Conservation (phyloP, 2,329 filamentous ascomycete species). For the Whalleya microplaca region DNA sequence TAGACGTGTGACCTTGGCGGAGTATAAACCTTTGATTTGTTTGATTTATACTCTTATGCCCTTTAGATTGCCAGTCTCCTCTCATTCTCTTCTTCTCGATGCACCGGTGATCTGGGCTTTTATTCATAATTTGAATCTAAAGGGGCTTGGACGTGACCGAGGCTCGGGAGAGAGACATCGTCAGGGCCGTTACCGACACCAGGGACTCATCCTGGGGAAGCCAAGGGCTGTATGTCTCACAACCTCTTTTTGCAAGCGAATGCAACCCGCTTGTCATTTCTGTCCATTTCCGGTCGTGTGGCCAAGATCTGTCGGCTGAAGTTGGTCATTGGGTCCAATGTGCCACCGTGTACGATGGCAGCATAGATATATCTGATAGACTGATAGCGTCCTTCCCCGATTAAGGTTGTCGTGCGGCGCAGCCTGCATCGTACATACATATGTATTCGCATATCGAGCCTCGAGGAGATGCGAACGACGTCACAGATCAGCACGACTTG, state of each 20-base stretch:
- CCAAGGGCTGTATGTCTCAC: background rate
- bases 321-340: background rate
- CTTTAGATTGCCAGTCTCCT: too few relatives aligned
- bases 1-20: too few relatives aligned
- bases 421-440: background rate
- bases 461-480: background rate
- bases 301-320: background rate
- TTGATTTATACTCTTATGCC: too few relatives aligned
- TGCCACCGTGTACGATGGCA: background rate
- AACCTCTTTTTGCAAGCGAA: constrained; percentile 8
- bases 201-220: background rate
- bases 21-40: too few relatives aligned
- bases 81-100: too few relatives aligned
- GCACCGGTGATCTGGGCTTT: too few relatives aligned
- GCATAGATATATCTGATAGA: background rate
- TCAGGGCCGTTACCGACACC: background rate
- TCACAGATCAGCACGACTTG: background rate
- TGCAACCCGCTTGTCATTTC: constrained; percentile 2
- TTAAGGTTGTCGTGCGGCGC: background rate
- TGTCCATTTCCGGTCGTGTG: background rate
- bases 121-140: too few relatives aligned
- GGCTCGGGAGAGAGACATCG: too few relatives aligned
- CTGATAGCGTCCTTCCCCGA: too few relatives aligned
- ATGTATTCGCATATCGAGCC: background rate
- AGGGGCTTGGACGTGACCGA: too few relatives aligned